A percentile compares a stretch with the other conserved stretches of the same genome.
These are phyloP conservation scores for Xylariomycetidae sp. DNA, from an alignment of 2,329 filamentous ascomycete species.

Conservation along the genomic window DNA sequence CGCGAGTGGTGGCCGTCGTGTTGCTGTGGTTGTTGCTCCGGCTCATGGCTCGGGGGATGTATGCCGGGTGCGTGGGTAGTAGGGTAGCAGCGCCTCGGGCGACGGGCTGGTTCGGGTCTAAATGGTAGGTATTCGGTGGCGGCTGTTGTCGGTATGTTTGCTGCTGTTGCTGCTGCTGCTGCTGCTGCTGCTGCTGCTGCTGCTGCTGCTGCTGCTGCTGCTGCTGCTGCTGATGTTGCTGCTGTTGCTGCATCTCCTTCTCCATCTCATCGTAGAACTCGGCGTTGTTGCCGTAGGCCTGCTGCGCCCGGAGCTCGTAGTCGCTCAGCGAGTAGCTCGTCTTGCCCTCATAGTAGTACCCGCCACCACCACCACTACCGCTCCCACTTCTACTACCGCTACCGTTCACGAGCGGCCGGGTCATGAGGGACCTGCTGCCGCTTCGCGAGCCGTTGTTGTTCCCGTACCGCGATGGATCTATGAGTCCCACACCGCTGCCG, in stretches of 20 bases:
- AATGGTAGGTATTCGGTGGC: too few relatives aligned
- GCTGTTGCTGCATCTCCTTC: slow-evolving; percentile 22
- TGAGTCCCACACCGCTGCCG: too few relatives aligned
- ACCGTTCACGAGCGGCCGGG: slow-evolving; percentile 15
- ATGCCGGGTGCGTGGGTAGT: slow-evolving; percentile 45
- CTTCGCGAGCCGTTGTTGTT: slow-evolving; percentile 14
- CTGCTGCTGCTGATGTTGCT: too few relatives aligned
- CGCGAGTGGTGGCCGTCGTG: too few relatives aligned
- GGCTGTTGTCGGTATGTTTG: too few relatives aligned
- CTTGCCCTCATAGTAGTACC: slow-evolving; percentile 7
- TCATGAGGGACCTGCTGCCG: slow-evolving; percentile 19
- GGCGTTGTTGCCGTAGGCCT: slow-evolving; percentile 25
- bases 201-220: too few relatives aligned
- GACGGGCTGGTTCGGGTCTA: too few relatives aligned
- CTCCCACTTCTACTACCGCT: too few relatives aligned
- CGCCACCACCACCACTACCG: too few relatives aligned
- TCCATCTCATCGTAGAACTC: slow-evolving; percentile 38
- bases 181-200: too few relatives aligned
- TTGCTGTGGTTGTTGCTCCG: slow-evolving; percentile 16
- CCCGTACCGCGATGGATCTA: slow-evolving; percentile 25
- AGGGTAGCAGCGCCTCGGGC: slow-evolving; percentile 24
- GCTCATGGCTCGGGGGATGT: slow-evolving; percentile 36
- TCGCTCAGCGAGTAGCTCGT: slow-evolving; percentile 12
- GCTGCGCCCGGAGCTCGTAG: slow-evolving; percentile 24
- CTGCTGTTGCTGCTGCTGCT: too few relatives aligned